These are phyloP conservation scores for Cenchrus purpureus DNA, from an alignment of 176 grass and related monocot genomes.

Conservation along the genomic window DNA sequence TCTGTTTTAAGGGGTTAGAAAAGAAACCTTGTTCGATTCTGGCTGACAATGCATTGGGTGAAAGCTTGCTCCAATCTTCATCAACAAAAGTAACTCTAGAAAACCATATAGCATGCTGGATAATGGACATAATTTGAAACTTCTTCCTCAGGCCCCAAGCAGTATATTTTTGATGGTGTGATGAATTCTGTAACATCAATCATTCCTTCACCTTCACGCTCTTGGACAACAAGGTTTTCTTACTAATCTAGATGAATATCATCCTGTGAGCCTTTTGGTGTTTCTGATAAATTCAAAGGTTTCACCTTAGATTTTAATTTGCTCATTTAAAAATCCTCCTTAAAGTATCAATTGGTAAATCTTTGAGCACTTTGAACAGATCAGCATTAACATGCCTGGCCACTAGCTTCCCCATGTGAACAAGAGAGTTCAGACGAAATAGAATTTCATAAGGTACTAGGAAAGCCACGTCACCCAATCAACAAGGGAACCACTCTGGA, in stretches of 20 bases:
- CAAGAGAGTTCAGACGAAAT: slow-evolving; percentile 88
- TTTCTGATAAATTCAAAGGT: slow-evolving; percentile 81
- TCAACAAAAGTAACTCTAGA: slow-evolving; percentile 95
- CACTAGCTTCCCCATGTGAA: slow-evolving; percentile 89
- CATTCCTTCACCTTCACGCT: slow-evolving; percentile 52
- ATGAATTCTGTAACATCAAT: slow-evolving; percentile 84
- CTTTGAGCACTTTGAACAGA: slow-evolving; percentile 74
- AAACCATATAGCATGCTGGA: too few relatives aligned
- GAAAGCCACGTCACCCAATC: slow-evolving; percentile 58
- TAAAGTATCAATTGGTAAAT: slow-evolving; percentile 52
- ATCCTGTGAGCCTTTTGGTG: slow-evolving; percentile 52
- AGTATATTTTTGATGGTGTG: slow-evolving; percentile 90
- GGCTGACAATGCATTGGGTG: slow-evolving; percentile 70
- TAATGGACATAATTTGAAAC: slow-evolving; percentile 87
- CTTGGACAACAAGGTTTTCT: slow-evolving; percentile 30
- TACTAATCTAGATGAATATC: slow-evolving; percentile 42
- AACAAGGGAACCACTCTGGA: slow-evolving; percentile 79
- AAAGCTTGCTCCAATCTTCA: slow-evolving; percentile 94
- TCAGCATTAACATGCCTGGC: slow-evolving; percentile 60
- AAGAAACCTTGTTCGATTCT: slow-evolving; percentile 67
- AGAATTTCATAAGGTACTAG: slow-evolving; percentile 79
- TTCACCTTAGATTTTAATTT: slow-evolving; percentile 71
- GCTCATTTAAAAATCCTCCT: slow-evolving; percentile 77
- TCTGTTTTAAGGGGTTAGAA: slow-evolving; percentile 71
- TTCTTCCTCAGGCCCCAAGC: slow-evolving; percentile 85